Percentiles rank a stretch among this genome's conserved stretches.
Evolutionary conservation across 805 yeast species (phyloP).

Genomic region (Ogataea neopini): DNA sequence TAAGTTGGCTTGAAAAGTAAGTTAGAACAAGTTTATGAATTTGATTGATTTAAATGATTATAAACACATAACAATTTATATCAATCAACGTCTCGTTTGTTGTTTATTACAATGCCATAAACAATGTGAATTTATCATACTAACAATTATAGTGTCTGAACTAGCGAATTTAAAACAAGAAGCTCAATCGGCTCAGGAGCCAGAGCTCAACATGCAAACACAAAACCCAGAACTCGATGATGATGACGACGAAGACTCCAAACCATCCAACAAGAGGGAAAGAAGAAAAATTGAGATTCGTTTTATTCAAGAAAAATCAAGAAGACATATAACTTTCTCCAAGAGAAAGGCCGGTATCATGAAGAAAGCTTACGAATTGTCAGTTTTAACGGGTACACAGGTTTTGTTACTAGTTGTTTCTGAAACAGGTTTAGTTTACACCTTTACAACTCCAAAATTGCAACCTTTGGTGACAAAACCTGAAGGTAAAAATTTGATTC

Average conservation of each 20-base stretch:
- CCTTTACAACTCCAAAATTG: slow-evolving; percentile 97
- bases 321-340: slow-evolving; percentile 97
- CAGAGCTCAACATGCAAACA: slow-evolving; percentile 24
- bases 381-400: slow-evolving; percentile 96
- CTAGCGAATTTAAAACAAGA: slow-evolving; percentile 26
- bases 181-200: slow-evolving; percentile 25
- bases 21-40: slow-evolving; percentile 1
- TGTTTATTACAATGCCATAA: background rate
- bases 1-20: slow-evolving; percentile 17
- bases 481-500: slow-evolving; percentile 95
- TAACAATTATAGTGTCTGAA: slow-evolving; percentile 29
- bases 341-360: slow-evolving; percentile 98
- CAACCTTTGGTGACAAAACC: slow-evolving; percentile 97
- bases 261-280: slow-evolving; percentile 53
- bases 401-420: slow-evolving; percentile 91
- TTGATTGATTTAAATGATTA: background rate
- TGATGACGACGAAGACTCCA: slow-evolving; percentile 52
- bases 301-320: slow-evolving; percentile 95
- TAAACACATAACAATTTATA: too few species aligned
- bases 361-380: slow-evolving; percentile 98
- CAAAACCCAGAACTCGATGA: slow-evolving; percentile 42
- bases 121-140: slow-evolving; percentile 7
- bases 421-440: slow-evolving; percentile 97
- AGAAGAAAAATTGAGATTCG: slow-evolving; percentile 92
- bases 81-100: too few species aligned